phyloP scores from a whole-genome alignment of 352 stramenopile genomes.

The Globisporangium cylindrosporum region DNA sequence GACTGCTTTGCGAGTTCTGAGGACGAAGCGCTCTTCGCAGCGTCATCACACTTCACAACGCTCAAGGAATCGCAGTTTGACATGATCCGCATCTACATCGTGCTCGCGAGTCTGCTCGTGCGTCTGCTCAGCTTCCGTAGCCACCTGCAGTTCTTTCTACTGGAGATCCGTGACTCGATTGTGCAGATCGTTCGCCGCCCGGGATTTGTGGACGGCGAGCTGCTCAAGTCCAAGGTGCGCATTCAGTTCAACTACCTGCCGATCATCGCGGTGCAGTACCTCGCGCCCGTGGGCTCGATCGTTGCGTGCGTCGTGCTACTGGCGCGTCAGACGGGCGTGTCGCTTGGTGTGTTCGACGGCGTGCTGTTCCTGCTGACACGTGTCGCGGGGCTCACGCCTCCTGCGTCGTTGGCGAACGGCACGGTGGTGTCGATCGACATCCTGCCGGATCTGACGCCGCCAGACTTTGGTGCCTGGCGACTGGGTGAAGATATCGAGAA shows the following conservation, averaged over 20 bases:
- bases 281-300: conserved; percentile 49
- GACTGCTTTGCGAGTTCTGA: conserved; percentile 49
- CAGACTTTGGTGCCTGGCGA: conserved; percentile 55
- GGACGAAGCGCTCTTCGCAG: conserved; percentile 23
- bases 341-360: conserved; percentile 39
- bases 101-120: conserved; percentile 43
- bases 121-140: conserved; percentile 54
- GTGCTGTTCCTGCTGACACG: conserved; percentile 26
- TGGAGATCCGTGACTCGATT: conserved; percentile 71
- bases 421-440: conserved; percentile 17
- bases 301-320: conserved; percentile 47
- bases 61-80: conserved; percentile 61
- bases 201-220: conserved; percentile 49
- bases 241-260: conserved; percentile 83
- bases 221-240: conserved; percentile 67
- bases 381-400: conserved; percentile 17
- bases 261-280: conserved; percentile 76
- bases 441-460: conserved; percentile 31
- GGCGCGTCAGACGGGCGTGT: conserved; percentile 50
- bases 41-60: conserved; percentile 9
- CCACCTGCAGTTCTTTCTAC: conserved; percentile 75
- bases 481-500: conserved; percentile 51
- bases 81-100: conserved; percentile 44
- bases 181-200: conserved; percentile 47
- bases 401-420: conserved; percentile 18